Conservation (phyloP, 2,329 filamentous ascomycete species). For the Epicoccum sorghinum region DNA sequence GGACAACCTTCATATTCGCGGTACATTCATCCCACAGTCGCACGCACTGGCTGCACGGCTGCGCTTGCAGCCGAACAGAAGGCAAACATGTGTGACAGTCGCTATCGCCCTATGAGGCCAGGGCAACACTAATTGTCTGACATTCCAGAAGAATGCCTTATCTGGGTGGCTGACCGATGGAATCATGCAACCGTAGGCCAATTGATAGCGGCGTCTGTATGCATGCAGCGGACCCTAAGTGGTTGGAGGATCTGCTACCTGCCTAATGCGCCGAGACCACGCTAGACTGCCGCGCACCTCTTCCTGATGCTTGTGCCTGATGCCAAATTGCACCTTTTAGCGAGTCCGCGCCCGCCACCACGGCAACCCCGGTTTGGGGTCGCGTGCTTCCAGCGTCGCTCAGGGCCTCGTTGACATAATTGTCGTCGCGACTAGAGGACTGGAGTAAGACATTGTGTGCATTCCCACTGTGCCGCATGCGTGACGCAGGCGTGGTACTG, state of each 20-base stretch:
- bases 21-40: not conserved
- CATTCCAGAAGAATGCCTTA: constrained; percentile 22
- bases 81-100: not conserved
- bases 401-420: not conserved
- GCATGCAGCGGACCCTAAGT: constrained; percentile 5
- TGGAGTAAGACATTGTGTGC: not conserved
- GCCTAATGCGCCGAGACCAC: constrained; percentile 12
- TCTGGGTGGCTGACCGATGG: constrained; percentile 12
- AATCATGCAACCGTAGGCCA: constrained; percentile 9
- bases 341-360: constrained; percentile 9
- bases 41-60: not conserved
- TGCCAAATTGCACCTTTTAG: constrained; percentile 23
- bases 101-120: not conserved
- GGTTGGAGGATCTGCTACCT: constrained; percentile 8
- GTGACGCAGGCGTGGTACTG: constrained; percentile 1
- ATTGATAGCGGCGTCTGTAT: constrained; percentile 10
- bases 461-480: not conserved
- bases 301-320: constrained; percentile 22
- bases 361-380: not conserved
- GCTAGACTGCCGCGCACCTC: constrained; percentile 8
- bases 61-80: not conserved
- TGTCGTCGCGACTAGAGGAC: too few relatives aligned
- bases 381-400: constrained; percentile 5
- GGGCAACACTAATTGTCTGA: not conserved
- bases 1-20: not conserved